phyloP scores from a whole-genome alignment of 345 rosid species.

The Populus davidiana region DNA sequence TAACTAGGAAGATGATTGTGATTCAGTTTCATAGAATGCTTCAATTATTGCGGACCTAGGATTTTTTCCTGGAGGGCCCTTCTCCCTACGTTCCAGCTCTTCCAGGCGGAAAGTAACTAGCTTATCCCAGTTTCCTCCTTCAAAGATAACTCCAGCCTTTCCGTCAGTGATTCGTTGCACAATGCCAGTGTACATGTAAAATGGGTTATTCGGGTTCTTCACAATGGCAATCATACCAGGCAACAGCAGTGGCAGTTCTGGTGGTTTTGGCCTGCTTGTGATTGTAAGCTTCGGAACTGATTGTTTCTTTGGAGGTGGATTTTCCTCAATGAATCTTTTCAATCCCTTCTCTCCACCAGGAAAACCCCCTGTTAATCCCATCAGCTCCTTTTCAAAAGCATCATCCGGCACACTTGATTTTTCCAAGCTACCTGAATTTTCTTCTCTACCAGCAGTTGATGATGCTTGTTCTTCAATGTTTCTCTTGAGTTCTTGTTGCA shows the following conservation, averaged over 20 bases:
- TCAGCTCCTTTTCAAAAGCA: conserved; percentile 72
- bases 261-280: conserved; percentile 64
- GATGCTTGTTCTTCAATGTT: conserved; percentile 29
- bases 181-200: conserved; percentile 80
- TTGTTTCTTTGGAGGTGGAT: conserved; percentile 60
- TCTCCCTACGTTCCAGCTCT: conserved; percentile 79
- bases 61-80: conserved; percentile 79
- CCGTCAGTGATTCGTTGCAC: conserved; percentile 93
- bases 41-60: conserved; percentile 56
- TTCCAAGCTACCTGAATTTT: conserved; percentile 5
- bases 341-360: conserved; percentile 87
- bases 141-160: conserved; percentile 80
- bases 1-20: neutral
- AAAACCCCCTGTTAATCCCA: conserved; percentile 90
- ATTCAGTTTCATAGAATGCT: neutral
- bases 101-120: conserved; percentile 72
- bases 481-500: conserved; percentile 57
- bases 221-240: conserved; percentile 91
- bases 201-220: conserved; percentile 72
- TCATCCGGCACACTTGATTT: conserved; percentile 44
- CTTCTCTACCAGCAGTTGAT: conserved; percentile 4
- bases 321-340: conserved; percentile 58
- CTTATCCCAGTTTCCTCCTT: conserved; percentile 88
- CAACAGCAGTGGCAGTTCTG: conserved; percentile 70
- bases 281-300: conserved; percentile 11